Base-by-base conservation (phyloP, 2,329 filamentous ascomycete genomes). In the Apiospora rasikravindrae region DNA sequence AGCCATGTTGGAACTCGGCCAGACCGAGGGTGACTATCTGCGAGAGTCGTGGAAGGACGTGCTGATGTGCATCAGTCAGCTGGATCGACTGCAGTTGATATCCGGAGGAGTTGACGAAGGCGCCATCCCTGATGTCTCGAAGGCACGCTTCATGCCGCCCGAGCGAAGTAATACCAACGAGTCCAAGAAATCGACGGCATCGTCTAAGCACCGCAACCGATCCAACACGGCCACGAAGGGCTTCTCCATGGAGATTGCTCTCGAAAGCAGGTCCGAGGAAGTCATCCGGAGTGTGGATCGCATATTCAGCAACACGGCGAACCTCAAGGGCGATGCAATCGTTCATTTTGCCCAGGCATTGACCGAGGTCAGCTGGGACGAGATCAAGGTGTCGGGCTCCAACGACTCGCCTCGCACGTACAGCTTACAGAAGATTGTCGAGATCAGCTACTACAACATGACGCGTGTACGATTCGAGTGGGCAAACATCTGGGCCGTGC, bases 381-480 rank as follows among this genome's bases (percentile, higher is more conserved):
- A 99, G 82, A 99, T 99, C 79, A 96, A 97, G 80, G 97, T 96
- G 4, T 98, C 96, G 0, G 96, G 96, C 0, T 94, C 96, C 71
- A 98, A 96, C 79, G 96, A 99, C 73, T 97, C 94, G 29, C 96
- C 96, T 14, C 91, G 97, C 71, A 99, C 96, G 11, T 99, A 98
- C 87, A 98, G 95, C 84, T 85, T 99, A 74, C 96, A 99, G 80
- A 99, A 99, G 83, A 90, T 99, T 74, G 97, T 99, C 22, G 96
- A 99, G 83, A 98, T 99, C 82, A 97, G 94, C 81, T 98, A 98
- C 83, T 99, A 99, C 89, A 99, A 99, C 85, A 99, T 99, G 96
- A 95, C 94, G 73, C 92, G 96, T 86, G 96, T 99, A 47, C 93
- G 96, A 78, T 98, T 98, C 78, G 96, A 99, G 81, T 99, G 96